Conservation (phyloP, 2,329 filamentous ascomycete species). For the Microascus cirrosus region DNA sequence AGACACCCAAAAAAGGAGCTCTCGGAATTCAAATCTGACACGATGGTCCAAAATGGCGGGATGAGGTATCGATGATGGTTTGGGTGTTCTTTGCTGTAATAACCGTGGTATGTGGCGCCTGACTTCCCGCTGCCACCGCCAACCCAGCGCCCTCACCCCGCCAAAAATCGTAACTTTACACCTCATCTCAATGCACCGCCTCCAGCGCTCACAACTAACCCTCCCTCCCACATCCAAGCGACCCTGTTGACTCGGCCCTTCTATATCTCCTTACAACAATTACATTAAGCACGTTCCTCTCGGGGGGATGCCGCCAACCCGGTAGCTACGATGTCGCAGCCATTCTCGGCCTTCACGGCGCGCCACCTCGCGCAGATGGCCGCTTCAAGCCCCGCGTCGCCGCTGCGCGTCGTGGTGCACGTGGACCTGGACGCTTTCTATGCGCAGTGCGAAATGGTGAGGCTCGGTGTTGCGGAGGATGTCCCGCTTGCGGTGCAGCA, state of each 20-base stretch:
- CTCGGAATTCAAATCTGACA: no score
- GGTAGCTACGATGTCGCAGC: neutral
- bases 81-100: no score
- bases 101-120: neutral
- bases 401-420: conserved; percentile 79
- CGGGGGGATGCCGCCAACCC: no score
- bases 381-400: conserved; percentile 58
- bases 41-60: no score
- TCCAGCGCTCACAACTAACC: no score
- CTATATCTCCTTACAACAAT: neutral
- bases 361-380: conserved; percentile 70
- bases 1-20: no score
- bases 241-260: neutral
- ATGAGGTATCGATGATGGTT: no score
- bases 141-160: neutral
- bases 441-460: conserved; percentile 88
- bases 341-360: conserved; percentile 66
- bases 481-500: conserved; percentile 87
- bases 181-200: neutral
- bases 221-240: no score
- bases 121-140: neutral
- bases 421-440: conserved; percentile 98
- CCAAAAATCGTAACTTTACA: neutral
- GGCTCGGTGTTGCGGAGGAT: conserved; percentile 62
- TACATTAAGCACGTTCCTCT: no score